These are phyloP conservation scores for Apiospora phragmitis DNA, from an alignment of 2,329 filamentous ascomycete genomes.

Conservation along the genomic window DNA sequence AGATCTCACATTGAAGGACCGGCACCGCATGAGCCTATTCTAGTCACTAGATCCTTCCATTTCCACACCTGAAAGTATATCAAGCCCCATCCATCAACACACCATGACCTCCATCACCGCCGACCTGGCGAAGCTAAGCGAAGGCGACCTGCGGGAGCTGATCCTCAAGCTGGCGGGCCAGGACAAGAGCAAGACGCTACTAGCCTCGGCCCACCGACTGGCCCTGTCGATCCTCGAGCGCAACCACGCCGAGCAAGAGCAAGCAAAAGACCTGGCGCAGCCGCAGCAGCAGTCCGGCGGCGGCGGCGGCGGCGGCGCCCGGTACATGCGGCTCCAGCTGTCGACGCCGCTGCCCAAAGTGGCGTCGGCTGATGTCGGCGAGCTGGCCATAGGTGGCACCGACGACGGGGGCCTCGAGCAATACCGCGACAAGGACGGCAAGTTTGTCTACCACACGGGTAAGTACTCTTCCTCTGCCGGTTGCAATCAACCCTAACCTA, in stretches of 20 bases:
- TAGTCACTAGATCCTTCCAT: background rate
- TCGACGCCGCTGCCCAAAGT: background rate
- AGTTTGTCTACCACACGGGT: background rate
- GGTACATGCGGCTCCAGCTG: background rate
- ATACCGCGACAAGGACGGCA: background rate
- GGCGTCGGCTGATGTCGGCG: background rate
- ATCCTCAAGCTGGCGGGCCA: background rate
- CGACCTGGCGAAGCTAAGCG: background rate
- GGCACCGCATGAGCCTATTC: background rate
- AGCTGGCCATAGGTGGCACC: background rate
- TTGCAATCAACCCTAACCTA: too few relatives aligned
- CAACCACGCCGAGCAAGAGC: background rate
- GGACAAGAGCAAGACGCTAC: background rate
- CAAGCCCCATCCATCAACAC: background rate
- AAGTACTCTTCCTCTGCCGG: background rate
- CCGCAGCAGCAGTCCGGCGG: background rate
- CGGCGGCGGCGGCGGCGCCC: too few relatives aligned
- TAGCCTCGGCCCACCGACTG: background rate
- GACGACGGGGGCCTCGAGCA: background rate
- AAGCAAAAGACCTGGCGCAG: background rate
- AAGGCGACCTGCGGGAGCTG: background rate
- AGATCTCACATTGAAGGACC: background rate
- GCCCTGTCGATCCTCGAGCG: background rate
- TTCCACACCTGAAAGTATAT: background rate
- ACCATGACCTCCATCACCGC: background rate